Evolutionary conservation across 768 basidiomycete genomes (phyloP).

Genomic region (Russula brevipes): DNA sequence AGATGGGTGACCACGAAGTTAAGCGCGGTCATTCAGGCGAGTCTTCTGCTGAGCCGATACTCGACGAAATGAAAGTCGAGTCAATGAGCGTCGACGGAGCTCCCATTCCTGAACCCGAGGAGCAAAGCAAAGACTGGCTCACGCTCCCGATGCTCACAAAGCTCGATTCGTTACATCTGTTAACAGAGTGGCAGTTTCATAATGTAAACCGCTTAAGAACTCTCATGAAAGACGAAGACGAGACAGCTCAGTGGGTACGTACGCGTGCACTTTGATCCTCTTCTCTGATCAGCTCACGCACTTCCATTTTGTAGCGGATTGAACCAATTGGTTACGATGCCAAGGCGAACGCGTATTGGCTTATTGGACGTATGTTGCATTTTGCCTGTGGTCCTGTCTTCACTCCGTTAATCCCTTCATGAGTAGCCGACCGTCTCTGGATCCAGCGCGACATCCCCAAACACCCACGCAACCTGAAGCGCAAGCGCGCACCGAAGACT

Average conservation of each 20-base stretch:
- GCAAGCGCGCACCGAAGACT: conserved; percentile 37
- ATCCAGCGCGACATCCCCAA: conserved; percentile 67
- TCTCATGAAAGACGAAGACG: conserved; percentile 76
- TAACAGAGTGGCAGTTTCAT: conserved; percentile 86
- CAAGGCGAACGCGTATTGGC: conserved; percentile 76
- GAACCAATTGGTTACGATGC: conserved; percentile 83
- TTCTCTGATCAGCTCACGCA: conserved; percentile 2
- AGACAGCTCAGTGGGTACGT: conserved; percentile 71
- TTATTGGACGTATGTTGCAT: conserved; percentile 62
- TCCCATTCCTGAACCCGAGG: conserved; percentile 23
- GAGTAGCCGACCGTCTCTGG: conserved; percentile 77
- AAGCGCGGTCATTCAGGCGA: not conserved
- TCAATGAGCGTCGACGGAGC: conserved; percentile 9
- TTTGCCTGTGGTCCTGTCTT: not conserved
- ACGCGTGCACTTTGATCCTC: not conserved
- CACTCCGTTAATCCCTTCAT: conserved; percentile 3
- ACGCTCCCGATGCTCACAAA: conserved; percentile 65
- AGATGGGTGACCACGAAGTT: not conserved
- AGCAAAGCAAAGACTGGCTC: conserved; percentile 59
- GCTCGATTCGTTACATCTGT: conserved; percentile 65
- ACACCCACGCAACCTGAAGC: conserved; percentile 38
- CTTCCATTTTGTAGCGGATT: conserved; percentile 50
- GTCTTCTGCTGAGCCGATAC: not conserved
- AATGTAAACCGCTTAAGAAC: conserved; percentile 63
- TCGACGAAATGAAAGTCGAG: conserved; percentile 14